These are phyloP conservation scores for Austroboletus eburneus DNA, from an alignment of 768 basidiomycete species.

Conservation along the genomic window DNA sequence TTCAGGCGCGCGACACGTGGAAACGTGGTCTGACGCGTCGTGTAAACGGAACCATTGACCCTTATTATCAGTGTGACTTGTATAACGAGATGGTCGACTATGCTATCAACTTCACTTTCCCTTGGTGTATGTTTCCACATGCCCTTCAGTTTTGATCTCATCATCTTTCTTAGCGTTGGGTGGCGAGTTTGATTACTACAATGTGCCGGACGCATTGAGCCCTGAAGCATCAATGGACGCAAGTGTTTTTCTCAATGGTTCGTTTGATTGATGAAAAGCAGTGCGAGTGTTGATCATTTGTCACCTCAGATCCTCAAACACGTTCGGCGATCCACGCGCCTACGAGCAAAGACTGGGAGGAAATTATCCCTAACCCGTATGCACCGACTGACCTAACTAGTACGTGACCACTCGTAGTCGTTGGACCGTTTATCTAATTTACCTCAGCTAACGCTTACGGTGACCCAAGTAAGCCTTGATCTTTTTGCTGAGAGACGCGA, in stretches of 20 bases:
- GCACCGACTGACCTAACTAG: neutral
- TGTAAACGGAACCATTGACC: slow-evolving; percentile 54
- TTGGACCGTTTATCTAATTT: neutral
- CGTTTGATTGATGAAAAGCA: neutral
- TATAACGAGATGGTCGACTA: slow-evolving; percentile 60
- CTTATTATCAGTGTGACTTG: slow-evolving; percentile 51
- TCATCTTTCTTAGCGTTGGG: slow-evolving; percentile 3
- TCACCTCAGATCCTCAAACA: neutral
- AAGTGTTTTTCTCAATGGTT: neutral
- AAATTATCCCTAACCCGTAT: slow-evolving; percentile 24
- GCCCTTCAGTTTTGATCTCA: neutral
- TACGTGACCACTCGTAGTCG: slow-evolving; percentile 7
- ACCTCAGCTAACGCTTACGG: slow-evolving; percentile 7
- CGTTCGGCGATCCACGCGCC: slow-evolving; percentile 63
- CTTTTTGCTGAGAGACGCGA: neutral
- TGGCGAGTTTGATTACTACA: neutral
- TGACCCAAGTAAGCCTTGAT: slow-evolving; percentile 31
- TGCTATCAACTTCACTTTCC: slow-evolving; percentile 65
- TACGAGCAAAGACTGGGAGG: slow-evolving; percentile 49
- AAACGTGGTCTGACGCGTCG: slow-evolving; percentile 50
- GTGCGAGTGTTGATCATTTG: neutral
- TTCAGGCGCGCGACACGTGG: slow-evolving; percentile 20
- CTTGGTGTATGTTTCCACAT: slow-evolving; percentile 40
- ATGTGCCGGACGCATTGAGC: neutral
- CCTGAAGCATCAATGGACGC: neutral